Evolutionary conservation across 2,329 filamentous ascomycete genomes (phyloP).

Genomic region (Neonectria coccinea): DNA sequence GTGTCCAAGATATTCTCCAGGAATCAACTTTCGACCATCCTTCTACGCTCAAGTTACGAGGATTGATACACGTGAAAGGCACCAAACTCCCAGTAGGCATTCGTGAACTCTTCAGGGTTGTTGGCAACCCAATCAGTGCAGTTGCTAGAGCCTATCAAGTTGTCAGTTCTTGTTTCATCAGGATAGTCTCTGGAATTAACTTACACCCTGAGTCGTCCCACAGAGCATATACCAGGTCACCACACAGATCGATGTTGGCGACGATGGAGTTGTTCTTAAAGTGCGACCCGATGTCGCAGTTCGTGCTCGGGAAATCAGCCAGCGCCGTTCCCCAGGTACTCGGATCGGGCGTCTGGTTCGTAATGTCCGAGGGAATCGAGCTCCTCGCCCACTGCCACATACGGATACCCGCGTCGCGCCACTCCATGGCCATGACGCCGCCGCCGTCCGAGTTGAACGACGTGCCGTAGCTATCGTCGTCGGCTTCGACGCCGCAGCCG

Average conservation of each 20-base stretch:
- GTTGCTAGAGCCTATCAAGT: constrained; percentile 60
- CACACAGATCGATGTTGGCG: constrained; percentile 74
- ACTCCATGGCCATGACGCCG: constrained; percentile 71
- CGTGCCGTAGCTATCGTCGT: constrained; percentile 60
- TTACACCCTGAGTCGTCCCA: constrained; percentile 61
- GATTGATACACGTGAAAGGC: constrained; percentile 67
- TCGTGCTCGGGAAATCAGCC: constrained; percentile 74
- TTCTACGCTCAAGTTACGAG: constrained; percentile 28
- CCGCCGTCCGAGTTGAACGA: constrained; percentile 66
- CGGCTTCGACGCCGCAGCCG: constrained; percentile 66
- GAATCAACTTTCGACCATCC: neutral
- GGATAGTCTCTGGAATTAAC: constrained; percentile 12
- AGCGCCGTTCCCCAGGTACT: constrained; percentile 70
- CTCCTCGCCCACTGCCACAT: constrained; percentile 69
- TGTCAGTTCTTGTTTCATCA: constrained; percentile 14
- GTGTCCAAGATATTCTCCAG: neutral
- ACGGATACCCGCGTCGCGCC: constrained; percentile 70
- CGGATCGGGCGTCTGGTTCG: constrained; percentile 65
- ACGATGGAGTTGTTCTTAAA: constrained; percentile 76
- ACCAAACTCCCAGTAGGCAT: constrained; percentile 75
- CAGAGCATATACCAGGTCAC: constrained; percentile 62
- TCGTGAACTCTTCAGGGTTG: constrained; percentile 65
- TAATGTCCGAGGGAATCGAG: constrained; percentile 65
- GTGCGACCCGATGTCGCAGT: constrained; percentile 69
- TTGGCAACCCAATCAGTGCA: constrained; percentile 70